A percentile compares a stretch with the other conserved stretches of the same genome.
Conservation (phyloP, 208 protist species). For the Crithidia bombi region DNA sequence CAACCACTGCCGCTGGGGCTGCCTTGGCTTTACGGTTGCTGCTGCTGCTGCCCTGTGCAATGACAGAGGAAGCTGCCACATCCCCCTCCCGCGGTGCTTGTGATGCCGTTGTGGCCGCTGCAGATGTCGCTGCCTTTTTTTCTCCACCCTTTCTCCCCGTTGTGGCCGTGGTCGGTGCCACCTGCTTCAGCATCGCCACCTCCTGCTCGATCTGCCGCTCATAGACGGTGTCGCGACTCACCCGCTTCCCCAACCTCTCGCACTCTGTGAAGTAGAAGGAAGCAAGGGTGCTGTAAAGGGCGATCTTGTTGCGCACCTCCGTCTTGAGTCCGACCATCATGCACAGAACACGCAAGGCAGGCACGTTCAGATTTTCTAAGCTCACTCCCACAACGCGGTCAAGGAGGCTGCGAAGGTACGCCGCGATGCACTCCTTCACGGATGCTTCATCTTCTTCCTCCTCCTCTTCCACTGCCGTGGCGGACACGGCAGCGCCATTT, state of each 20-base stretch:
- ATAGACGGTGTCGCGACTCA: constrained; percentile 56
- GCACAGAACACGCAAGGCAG: constrained; percentile 72
- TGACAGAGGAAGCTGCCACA: background rate
- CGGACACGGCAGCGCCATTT: background rate
- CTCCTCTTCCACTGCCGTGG: no score
- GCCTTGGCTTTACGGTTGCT: constrained; percentile 5
- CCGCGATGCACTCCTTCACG: constrained; percentile 65
- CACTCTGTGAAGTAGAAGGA: constrained; percentile 86
- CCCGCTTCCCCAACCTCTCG: constrained; percentile 84
- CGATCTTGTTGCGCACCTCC: constrained; percentile 51
- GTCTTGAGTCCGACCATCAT: constrained; percentile 72
- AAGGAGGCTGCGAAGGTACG: constrained; percentile 74
- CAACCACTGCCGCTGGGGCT: constrained; percentile 7
- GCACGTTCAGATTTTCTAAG: constrained; percentile 67
- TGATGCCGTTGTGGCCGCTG: background rate
- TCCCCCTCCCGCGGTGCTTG: background rate
- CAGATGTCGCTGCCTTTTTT: constrained; percentile 14
- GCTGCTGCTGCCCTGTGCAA: background rate
- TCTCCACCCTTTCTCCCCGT: background rate
- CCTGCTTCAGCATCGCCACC: constrained; percentile 47
- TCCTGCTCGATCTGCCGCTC: constrained; percentile 58
- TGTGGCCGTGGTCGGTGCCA: constrained; percentile 15
- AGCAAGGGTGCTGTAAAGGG: constrained; percentile 80
- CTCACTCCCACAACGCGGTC: constrained; percentile 79
- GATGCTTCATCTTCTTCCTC: constrained; percentile 28